Base-by-base conservation (phyloP, 495 filamentous ascomycete species). In the Daldinia grandis region DNA sequence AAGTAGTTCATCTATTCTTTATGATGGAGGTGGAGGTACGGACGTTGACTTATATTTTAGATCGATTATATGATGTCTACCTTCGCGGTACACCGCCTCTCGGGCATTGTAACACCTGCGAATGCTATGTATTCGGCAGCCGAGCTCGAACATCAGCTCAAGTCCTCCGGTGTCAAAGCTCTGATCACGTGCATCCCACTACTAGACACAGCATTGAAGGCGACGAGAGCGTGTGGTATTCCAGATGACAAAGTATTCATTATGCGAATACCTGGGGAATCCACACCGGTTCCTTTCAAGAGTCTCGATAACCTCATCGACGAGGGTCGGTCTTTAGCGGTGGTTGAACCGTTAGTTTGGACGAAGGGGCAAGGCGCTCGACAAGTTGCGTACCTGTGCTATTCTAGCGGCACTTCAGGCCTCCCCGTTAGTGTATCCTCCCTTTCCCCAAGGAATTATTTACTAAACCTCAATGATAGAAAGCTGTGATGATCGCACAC, bases 401-500 rank as follows among this genome's bases (percentile, higher is more conserved):
- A 94, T 77, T 95, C 92, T 0, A 93, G 91, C 78, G 93, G 93
- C 19, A 97, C 93, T 12, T 95, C 93, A 35, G 93, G 93, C 8
- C 78, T 97, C 51, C 93, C 93, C 37, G 91, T 92, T 82, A 74
- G 86, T 81, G 53, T 9, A 12, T 7, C 33, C 21, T 54, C 19
- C 28, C 17, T 17, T 2, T 21, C 19, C 2, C 1, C 3, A 15
- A 2, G 1, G 0, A 35, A 44, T n/a, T 37, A 28, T 7, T 24
- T 5, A 49, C 62, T 72, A 63, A 69, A 47, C 31, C 47, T 21
- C 14, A 15, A 33, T 24, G 27, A 42, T 59, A 95, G 90, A 97
- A 97, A 93, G 93, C 93, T 27, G 93, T 96, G 38, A 97, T 93
- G 93, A 93, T 97, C 68, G 90, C 92, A 14, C 94, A 97, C 78